Percentiles rank a stretch among this genome's conserved stretches.
These are phyloP conservation scores for Acanthamoeba royreba DNA, from an alignment of 208 protist species.

Conservation along the genomic window DNA sequence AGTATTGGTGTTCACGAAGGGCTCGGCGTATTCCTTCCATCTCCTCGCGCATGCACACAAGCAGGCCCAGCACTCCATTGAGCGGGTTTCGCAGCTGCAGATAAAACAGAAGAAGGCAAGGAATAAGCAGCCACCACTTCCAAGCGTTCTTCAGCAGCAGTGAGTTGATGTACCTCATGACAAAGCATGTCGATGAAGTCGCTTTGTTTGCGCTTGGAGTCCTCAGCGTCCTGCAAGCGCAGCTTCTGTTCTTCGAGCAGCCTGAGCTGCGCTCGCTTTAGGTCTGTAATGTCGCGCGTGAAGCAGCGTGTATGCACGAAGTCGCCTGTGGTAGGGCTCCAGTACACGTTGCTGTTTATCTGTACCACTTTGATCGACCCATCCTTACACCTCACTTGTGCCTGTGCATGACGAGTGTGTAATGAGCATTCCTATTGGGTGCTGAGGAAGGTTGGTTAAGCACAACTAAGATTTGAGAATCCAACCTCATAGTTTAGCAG, in stretches of 20 bases:
- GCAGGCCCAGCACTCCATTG: background rate
- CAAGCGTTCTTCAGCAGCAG: no score
- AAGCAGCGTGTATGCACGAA: background rate
- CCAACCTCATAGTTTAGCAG: conserved; percentile 21
- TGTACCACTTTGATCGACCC: background rate
- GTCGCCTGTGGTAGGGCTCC: background rate
- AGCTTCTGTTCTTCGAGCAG: background rate
- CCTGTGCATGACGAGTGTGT: no score
- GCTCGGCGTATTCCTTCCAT: background rate
- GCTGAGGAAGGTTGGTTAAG: no score
- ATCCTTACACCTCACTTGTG: background rate
- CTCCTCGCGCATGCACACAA: background rate
- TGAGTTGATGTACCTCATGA: background rate
- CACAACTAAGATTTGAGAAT: no score
- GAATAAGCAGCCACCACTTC: no score
- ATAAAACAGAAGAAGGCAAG: background rate
- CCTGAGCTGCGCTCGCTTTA: background rate
- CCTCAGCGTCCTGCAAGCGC: background rate
- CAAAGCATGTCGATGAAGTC: conserved; percentile 12
- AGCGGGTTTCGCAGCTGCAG: background rate
- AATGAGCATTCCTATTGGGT: no score
- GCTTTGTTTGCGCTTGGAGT: background rate
- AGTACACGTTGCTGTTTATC: conserved; percentile 12
- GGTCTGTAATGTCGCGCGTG: background rate
- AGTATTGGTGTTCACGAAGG: background rate